Percentiles rank a stretch among this genome's conserved stretches.
phyloP scores from a whole-genome alignment of 768 basidiomycete genomes.

The Rhodotorula diobovata region DNA sequence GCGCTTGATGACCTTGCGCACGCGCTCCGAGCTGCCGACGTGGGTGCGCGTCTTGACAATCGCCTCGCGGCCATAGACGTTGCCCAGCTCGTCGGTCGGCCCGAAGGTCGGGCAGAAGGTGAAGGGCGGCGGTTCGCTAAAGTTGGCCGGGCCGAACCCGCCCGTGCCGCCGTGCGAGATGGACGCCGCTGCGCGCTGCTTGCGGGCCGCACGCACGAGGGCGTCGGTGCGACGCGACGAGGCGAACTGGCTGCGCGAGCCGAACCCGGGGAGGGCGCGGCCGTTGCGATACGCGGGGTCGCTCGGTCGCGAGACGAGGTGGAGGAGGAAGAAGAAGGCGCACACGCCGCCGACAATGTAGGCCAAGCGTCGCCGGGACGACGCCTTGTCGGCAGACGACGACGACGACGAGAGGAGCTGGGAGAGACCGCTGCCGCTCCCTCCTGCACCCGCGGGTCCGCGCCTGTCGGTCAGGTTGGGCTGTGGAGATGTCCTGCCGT shows the following conservation, averaged over 20 bases:
- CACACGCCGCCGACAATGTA: constrained; percentile 36
- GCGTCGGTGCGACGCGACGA: constrained; percentile 40
- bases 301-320: constrained; percentile 32
- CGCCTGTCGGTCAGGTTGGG: background rate
- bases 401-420: constrained; percentile 16
- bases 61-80: constrained; percentile 68
- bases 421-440: background rate
- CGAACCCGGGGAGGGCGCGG: constrained; percentile 40
- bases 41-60: constrained; percentile 53
- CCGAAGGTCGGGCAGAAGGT: constrained; percentile 85
- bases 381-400: constrained; percentile 2
- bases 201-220: constrained; percentile 28
- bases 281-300: constrained; percentile 7
- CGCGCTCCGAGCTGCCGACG: constrained; percentile 39
- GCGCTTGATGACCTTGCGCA: constrained; percentile 42
- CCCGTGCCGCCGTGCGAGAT: constrained; percentile 39
- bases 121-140: constrained; percentile 61
- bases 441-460: background rate
- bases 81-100: constrained; percentile 70
- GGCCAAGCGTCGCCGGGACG: constrained; percentile 23
- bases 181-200: constrained; percentile 34
- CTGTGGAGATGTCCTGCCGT: constrained; percentile 9
- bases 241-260: constrained; percentile 25
- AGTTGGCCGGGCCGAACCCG: constrained; percentile 42
- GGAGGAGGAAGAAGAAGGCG: constrained; percentile 41